A percentile compares a stretch with the other conserved stretches of the same genome.
Conservation (phyloP, 495 filamentous ascomycete species). For the Aspergillus campestris region DNA sequence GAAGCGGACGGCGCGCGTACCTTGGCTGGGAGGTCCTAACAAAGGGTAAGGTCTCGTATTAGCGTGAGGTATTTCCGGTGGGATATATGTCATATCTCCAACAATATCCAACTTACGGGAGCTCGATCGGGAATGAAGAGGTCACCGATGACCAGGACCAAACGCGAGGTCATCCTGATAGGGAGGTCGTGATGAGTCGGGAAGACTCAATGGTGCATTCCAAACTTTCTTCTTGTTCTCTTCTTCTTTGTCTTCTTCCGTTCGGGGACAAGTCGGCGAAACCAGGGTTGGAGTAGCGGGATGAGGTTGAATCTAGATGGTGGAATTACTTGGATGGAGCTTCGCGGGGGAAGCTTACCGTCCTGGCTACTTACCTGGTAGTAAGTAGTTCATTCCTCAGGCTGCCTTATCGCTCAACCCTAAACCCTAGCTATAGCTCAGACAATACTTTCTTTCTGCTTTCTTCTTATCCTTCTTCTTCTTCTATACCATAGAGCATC, state of each 20-base stretch:
- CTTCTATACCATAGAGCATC: no score
- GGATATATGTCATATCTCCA: background rate
- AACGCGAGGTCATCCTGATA: slow-evolving; percentile 61
- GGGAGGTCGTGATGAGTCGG: slow-evolving; percentile 4
- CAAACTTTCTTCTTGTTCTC: slow-evolving; percentile 5
- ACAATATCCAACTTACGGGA: slow-evolving; percentile 43
- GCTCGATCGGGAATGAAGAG: slow-evolving; percentile 96
- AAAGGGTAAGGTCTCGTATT: slow-evolving; percentile 15
- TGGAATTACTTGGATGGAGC: slow-evolving; percentile 15
- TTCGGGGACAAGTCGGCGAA: background rate
- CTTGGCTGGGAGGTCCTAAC: slow-evolving; percentile 83
- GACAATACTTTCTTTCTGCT: no score
- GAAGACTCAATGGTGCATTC: slow-evolving; percentile 24
- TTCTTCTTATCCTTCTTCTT: no score
- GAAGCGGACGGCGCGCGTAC: slow-evolving; percentile 34
- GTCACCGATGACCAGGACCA: slow-evolving; percentile 91
- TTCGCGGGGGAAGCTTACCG: slow-evolving; percentile 31
- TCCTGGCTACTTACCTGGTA: no score
- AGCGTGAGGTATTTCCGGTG: background rate
- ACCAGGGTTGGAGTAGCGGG: background rate
- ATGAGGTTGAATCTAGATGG: background rate
- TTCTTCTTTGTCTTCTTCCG: background rate
- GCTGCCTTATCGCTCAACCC: slow-evolving; percentile 10
- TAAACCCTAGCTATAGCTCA: slow-evolving; percentile 21
- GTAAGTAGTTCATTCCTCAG: no score